A percentile compares a stretch with the other conserved stretches of the same genome.
These are phyloP conservation scores for Datura wrightii DNA, from an alignment of 257 asterid species.

Conservation along the genomic window DNA sequence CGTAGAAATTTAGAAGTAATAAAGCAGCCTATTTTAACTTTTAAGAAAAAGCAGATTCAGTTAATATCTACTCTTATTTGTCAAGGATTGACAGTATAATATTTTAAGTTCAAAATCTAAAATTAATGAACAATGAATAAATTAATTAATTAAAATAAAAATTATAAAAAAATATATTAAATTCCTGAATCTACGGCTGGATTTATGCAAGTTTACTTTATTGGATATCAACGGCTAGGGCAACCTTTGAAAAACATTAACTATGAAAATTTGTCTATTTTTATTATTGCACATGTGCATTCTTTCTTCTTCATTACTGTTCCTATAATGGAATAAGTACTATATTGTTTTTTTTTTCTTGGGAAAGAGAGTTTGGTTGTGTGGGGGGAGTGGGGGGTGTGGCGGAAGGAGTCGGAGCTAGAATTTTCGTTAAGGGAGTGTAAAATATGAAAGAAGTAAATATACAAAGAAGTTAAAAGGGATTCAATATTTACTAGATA, in stretches of 20 bases:
- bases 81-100: not conserved
- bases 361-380: not conserved
- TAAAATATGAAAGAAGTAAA: not conserved
- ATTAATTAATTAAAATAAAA: not conserved
- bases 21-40: too few species aligned
- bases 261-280: not conserved
- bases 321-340: not conserved
- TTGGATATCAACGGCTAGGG: not conserved
- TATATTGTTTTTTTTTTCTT: not conserved
- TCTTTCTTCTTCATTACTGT: not conserved
- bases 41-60: too few species aligned
- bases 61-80: not conserved
- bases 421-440: not conserved
- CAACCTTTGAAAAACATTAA: not conserved
- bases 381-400: not conserved
- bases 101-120: not conserved
- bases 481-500: too few species aligned
- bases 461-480: not conserved
- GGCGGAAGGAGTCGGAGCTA: not conserved
- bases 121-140: not conserved
- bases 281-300: not conserved
- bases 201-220: not conserved
- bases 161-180: not conserved
- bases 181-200: not conserved
- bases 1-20: too few species aligned